Evolutionary conservation across 805 yeast genomes (phyloP).

Genomic region (Saccharomycopsis guyanensis): DNA sequence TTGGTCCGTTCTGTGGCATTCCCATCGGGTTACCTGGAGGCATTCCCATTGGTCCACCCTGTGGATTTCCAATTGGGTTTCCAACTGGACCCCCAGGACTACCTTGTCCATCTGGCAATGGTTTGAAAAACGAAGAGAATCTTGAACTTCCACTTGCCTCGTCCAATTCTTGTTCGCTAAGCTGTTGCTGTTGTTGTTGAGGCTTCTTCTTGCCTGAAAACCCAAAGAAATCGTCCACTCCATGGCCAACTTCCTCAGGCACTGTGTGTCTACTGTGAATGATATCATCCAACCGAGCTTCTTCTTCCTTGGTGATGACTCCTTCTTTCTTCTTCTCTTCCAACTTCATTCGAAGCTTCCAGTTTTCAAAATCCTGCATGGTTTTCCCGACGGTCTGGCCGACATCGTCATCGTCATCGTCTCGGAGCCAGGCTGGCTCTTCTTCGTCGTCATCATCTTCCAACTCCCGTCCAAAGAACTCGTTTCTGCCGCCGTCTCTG

Average conservation of each 20-base stretch:
- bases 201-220: conserved; percentile 1
- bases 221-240: conserved; percentile 6
- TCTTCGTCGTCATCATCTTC: conserved; percentile 29
- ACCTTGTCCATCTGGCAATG: conserved; percentile 7
- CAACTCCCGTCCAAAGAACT: conserved; percentile 14
- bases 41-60: conserved; percentile 15
- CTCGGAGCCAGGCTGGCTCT: conserved; percentile 30
- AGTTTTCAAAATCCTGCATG: conserved; percentile 49
- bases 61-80: not conserved
- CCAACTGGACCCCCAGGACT: not conserved
- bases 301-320: conserved; percentile 23
- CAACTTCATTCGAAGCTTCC: conserved; percentile 47
- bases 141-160: conserved; percentile 24
- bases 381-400: conserved; percentile 37
- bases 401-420: conserved; percentile 23
- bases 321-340: conserved; percentile 43
- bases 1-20: conserved; percentile 14
- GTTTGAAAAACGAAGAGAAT: conserved; percentile 30
- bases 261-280: conserved; percentile 7
- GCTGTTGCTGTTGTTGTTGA: not conserved
- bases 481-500: conserved; percentile 16
- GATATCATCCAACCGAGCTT: conserved; percentile 13
- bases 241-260: not conserved
- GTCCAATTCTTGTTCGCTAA: not conserved
- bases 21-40: conserved; percentile 19